A percentile compares a stretch with the other conserved stretches of the same genome.
Evolutionary conservation across 1,284 basidiomycete genomes (phyloP).

Genomic region (Pyrrhoderma noxium): DNA sequence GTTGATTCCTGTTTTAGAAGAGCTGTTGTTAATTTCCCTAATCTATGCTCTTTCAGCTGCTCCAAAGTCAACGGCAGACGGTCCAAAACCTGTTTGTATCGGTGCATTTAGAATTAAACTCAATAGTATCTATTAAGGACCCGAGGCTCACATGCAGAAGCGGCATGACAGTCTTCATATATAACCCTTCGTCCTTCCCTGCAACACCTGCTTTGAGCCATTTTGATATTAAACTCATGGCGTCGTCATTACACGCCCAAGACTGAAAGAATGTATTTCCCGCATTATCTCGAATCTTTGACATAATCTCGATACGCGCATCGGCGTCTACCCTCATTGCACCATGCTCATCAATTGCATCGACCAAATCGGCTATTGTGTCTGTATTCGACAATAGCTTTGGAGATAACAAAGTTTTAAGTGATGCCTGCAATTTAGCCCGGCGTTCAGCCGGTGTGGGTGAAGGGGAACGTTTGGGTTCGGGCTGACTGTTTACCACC

Average conservation of each 20-base stretch:
- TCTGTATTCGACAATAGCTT: slow-evolving; percentile 60
- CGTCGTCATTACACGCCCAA: slow-evolving; percentile 64
- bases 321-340: slow-evolving; percentile 40
- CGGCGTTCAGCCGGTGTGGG: not conserved
- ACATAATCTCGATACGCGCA: slow-evolving; percentile 60
- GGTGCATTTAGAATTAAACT: slow-evolving; percentile 13
- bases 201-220: slow-evolving; percentile 65
- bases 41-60: slow-evolving; percentile 57
- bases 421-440: slow-evolving; percentile 35
- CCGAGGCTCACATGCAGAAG: slow-evolving; percentile 59
- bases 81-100: slow-evolving; percentile 62
- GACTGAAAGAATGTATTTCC: slow-evolving; percentile 78
- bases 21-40: slow-evolving; percentile 70
- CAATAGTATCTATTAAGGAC: not conserved
- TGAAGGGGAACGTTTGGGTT: not conserved
- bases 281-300: slow-evolving; percentile 72
- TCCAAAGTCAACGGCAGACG: slow-evolving; percentile 67
- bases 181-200: slow-evolving; percentile 45
- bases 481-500: slow-evolving; percentile 23
- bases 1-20: slow-evolving; percentile 26
- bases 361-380: slow-evolving; percentile 51
- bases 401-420: slow-evolving; percentile 47
- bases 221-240: slow-evolving; percentile 68
- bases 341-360: slow-evolving; percentile 51
- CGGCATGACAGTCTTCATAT: slow-evolving; percentile 74